Evolutionary conservation across 148 eudicot genomes (phyloP), one percentile per base, ranked within the genome.

Genomic region (Dianthus caryophyllus): DNA sequence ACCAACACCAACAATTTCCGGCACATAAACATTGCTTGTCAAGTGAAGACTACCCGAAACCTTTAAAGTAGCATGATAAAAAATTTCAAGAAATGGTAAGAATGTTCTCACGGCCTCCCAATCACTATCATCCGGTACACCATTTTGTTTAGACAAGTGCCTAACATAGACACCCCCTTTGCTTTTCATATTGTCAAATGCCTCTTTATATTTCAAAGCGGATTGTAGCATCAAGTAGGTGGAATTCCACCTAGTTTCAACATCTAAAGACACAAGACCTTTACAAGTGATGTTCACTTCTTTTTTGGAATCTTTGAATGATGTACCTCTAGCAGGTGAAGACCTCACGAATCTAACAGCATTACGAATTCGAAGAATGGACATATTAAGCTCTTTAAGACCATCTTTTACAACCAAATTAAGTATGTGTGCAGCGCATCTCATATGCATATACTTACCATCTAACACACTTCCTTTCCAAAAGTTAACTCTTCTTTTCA

Each of bases 1-100:
- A 12, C 62, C 71, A 68, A 68, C 38, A 0, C 52, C 56, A 21
- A 52, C 17, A 47, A 47, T 47, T 47, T 47, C 16, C 11, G n/a
- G n/a, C n/a, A n/a, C n/a, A n/a, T n/a, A n/a, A n/a, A n/a, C n/a
- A n/a, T n/a, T n/a, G n/a, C n/a, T 14, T 14, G 16, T 9, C 13
- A 47, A 4, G 16, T 9, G 7, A 9, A 47, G 11, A 47, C 51
- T 47, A 47, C 15, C 51, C 3, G 51, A 47, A 47, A 47, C 11
- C 17, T 47, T 47, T 2, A 47, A 47, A 9, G 17, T 47, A 47
- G 51, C 51, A 4, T 47, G 51, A 15, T 47, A 47, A 47, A 47
- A 47, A 2, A 47, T 47, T 47, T 47, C 51, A 47, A 47, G 51
- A 47, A 47, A 47, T 7, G 51, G 51, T 47, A 47, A 47, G 5